Conservation (phyloP, 768 basidiomycete genomes). For the Leccinellum rugosiceps region DNA sequence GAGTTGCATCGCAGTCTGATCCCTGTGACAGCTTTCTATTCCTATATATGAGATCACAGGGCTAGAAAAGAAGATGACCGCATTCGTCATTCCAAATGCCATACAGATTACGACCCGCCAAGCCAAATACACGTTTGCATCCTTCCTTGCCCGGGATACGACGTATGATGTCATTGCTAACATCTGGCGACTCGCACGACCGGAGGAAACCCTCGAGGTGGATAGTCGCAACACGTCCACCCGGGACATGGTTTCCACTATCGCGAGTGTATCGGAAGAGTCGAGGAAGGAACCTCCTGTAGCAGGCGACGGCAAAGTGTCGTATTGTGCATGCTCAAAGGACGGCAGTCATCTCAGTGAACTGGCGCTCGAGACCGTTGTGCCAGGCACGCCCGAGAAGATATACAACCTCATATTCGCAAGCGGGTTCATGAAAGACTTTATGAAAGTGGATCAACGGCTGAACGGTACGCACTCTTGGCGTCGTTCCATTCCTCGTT, state of each 20-base stretch:
- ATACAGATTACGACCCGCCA: constrained; percentile 84
- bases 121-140: constrained; percentile 90
- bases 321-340: constrained; percentile 71
- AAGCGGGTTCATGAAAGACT: constrained; percentile 93
- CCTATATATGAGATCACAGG: constrained; percentile 83
- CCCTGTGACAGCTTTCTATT: constrained; percentile 62
- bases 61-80: constrained; percentile 97
- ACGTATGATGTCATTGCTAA: constrained; percentile 95
- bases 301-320: constrained; percentile 46
- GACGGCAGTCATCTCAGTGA: constrained; percentile 70
- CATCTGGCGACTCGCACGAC: constrained; percentile 90
- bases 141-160: constrained; percentile 93
- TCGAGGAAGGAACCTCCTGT: constrained; percentile 3
- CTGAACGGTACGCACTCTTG: constrained; percentile 60
- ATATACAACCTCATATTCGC: constrained; percentile 96
- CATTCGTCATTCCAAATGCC: constrained; percentile 95
- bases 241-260: constrained; percentile 17
- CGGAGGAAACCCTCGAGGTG: constrained; percentile 45
- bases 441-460: constrained; percentile 87
- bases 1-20: constrained; percentile 6
- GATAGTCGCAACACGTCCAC: constrained; percentile 17
- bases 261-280: constrained; percentile 18
- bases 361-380: constrained; percentile 67
- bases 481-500: neutral
- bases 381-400: constrained; percentile 92